Percentiles rank a stretch among this genome's conserved stretches.
These are phyloP conservation scores for Solanum verrucosum DNA, from an alignment of 257 asterid species.

Conservation along the genomic window DNA sequence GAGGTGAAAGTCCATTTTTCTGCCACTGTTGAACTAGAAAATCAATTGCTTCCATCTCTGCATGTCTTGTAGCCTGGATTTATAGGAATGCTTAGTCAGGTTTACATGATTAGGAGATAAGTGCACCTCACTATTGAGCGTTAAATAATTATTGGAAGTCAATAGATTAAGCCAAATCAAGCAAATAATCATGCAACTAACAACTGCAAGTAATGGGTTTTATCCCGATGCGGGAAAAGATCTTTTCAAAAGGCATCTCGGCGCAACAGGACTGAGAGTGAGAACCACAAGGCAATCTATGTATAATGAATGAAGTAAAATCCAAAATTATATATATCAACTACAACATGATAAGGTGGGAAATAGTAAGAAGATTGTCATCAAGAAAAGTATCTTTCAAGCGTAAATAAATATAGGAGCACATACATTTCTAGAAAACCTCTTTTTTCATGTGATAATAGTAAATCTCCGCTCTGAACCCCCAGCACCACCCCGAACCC, in stretches of 20 bases:
- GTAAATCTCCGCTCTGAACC: background rate
- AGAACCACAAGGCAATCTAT: background rate
- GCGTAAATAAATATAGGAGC: background rate
- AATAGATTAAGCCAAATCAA: background rate
- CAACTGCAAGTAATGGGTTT: background rate
- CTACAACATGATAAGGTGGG: background rate
- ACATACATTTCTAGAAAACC: background rate
- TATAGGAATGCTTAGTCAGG: conserved; percentile 10
- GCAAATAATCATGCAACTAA: background rate
- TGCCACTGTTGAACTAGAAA: conserved; percentile 66
- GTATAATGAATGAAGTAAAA: background rate
- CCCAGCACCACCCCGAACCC: background rate
- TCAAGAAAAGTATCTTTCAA: background rate
- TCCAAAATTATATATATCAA: background rate
- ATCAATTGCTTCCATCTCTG: conserved; percentile 98
- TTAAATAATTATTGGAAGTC: background rate
- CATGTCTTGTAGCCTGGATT: conserved; percentile 66
- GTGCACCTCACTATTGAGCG: background rate
- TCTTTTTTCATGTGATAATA: background rate
- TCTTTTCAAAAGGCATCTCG: background rate
- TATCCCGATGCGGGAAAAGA: background rate
- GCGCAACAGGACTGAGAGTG: background rate
- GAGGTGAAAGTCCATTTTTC: conserved; percentile 39
- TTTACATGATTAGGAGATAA: background rate
- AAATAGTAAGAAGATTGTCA: background rate